A percentile compares a stretch with the other conserved stretches of the same genome.
Evolutionary conservation across 2,329 filamentous ascomycete genomes (phyloP).

Genomic region (Fusarium tupiense): DNA sequence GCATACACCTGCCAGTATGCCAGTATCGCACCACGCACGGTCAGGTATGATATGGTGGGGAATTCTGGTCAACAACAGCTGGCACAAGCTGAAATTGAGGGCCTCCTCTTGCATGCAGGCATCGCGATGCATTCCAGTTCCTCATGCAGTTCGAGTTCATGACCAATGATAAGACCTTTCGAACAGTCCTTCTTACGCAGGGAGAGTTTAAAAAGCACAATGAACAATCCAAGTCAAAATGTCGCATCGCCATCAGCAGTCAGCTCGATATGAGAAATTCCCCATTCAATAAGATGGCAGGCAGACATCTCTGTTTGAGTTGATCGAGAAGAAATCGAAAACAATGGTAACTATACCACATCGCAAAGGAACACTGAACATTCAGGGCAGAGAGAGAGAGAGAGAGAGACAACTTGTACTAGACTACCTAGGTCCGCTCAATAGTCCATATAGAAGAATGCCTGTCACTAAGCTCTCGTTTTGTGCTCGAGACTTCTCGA

Average conservation of each 20-base stretch:
- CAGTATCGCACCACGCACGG: slow-evolving; percentile 6
- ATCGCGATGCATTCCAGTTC: slow-evolving; percentile 45
- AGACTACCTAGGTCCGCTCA: background rate
- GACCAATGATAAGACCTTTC: slow-evolving; percentile 14
- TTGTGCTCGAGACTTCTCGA: slow-evolving; percentile 15
- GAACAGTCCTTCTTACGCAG: slow-evolving; percentile 15
- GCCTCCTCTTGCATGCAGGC: slow-evolving; percentile 16
- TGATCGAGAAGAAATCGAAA: background rate
- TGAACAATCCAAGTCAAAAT: background rate
- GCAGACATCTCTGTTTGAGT: background rate
- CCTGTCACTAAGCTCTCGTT: background rate
- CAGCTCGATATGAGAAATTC: background rate
- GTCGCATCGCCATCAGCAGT: background rate
- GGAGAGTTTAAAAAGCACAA: slow-evolving; percentile 15
- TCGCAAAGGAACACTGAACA: background rate
- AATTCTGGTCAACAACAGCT: slow-evolving; percentile 25
- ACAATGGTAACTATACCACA: slow-evolving; percentile 7
- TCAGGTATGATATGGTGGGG: slow-evolving; percentile 28
- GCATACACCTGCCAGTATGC: slow-evolving; percentile 31
- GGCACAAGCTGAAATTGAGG: slow-evolving; percentile 19
- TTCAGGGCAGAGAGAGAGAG: background rate
- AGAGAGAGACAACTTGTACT: background rate
- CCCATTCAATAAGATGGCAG: background rate
- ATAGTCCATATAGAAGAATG: background rate
- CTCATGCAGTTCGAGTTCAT: slow-evolving; percentile 4